Evolutionary conservation across 352 stramenopile genomes (phyloP).

Genomic region (Phytophthora capsici): DNA sequence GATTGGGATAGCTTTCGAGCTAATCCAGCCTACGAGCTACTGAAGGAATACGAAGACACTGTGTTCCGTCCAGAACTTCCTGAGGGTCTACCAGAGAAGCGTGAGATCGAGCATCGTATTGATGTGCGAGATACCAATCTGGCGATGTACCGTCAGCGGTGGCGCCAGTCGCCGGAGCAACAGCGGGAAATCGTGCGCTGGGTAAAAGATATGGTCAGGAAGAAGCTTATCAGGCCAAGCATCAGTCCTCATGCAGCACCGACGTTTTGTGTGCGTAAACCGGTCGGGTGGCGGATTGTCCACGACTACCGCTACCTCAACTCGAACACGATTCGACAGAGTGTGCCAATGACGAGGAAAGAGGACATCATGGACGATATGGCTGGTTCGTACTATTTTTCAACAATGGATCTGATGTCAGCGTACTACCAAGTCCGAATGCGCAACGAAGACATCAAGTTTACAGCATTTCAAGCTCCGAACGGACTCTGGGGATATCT

Average conservation of each 20-base stretch:
- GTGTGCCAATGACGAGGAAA: background rate
- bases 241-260: slow-evolving; percentile 6
- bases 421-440: slow-evolving; percentile 37
- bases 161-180: too few species aligned
- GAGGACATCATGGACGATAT: background rate
- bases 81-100: slow-evolving; percentile 8
- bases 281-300: slow-evolving; percentile 5
- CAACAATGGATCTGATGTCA: slow-evolving; percentile 24
- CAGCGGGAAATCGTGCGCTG: background rate
- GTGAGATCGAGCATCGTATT: slow-evolving; percentile 9
- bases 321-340: too few species aligned
- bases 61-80: slow-evolving; percentile 14
- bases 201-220: background rate
- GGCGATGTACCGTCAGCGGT: slow-evolving; percentile 11
- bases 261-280: slow-evolving; percentile 21
- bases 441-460: background rate
- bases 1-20: slow-evolving; percentile 9
- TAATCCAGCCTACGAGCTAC: slow-evolving; percentile 6
- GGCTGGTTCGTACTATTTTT: slow-evolving; percentile 3
- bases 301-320: slow-evolving; percentile 3
- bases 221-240: slow-evolving; percentile 12
- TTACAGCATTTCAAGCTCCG: too few species aligned
- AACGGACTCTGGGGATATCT: too few species aligned
- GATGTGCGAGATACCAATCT: background rate
- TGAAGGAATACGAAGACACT: slow-evolving; percentile 3